Conservation (phyloP, 176 grass and related monocot species). For the Aechmea fasciata region DNA sequence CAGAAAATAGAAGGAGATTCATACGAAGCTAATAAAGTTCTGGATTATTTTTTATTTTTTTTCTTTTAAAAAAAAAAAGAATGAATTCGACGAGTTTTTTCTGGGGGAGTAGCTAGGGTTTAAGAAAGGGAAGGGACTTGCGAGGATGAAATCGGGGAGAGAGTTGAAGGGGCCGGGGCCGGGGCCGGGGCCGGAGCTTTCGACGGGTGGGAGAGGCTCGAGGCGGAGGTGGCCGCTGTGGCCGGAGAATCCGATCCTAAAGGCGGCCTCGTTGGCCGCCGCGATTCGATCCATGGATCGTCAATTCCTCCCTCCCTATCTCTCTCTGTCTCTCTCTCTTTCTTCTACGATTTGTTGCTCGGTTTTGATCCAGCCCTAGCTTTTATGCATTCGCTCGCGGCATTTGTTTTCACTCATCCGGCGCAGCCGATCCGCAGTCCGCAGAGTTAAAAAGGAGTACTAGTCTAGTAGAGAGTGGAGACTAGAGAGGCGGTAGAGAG, state of each 20-base stretch:
- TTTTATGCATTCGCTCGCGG: too few species aligned
- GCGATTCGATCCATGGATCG: background rate
- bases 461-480: too few species aligned
- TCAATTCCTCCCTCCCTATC: background rate
- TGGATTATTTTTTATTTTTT: background rate
- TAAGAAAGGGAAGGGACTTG: constrained; percentile 15
- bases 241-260: constrained; percentile 70
- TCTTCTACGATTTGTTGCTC: too few species aligned
- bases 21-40: background rate
- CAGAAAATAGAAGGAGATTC: background rate
- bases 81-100: background rate
- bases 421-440: too few species aligned
- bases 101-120: background rate
- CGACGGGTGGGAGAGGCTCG: constrained; percentile 35
- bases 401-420: too few species aligned
- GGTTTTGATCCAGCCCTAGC: too few species aligned
- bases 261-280: constrained; percentile 44
- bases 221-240: constrained; percentile 82
- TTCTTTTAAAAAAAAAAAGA: too few species aligned
- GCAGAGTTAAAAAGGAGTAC: too few species aligned
- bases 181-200: constrained; percentile 9
- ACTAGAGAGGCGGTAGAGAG: too few species aligned
- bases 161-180: constrained; percentile 6
- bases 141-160: constrained; percentile 71
- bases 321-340: too few species aligned